Percentiles rank a stretch among this genome's conserved stretches.
phyloP scores from a whole-genome alignment of 257 asterid genomes.

The Nicotiana otophora region DNA sequence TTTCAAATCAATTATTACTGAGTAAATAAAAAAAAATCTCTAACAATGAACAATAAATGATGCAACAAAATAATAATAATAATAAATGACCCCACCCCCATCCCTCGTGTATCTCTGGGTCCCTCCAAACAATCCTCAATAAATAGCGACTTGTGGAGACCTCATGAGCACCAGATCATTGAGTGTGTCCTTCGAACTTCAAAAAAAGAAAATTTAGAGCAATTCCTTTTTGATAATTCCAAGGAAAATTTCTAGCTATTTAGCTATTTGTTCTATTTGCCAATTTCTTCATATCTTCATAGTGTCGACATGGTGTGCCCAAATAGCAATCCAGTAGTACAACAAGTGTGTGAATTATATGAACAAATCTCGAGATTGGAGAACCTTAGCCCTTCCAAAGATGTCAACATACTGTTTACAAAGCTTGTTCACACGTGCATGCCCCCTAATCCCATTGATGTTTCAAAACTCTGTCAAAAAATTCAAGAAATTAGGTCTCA shows the following conservation, averaged over 20 bases:
- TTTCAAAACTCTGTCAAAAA: constrained; percentile 48
- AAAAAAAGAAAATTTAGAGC: neutral
- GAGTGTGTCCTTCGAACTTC: neutral
- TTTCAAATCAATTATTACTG: neutral
- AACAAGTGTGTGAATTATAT: constrained; percentile 46
- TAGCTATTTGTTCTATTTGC: neutral
- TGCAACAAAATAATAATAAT: neutral
- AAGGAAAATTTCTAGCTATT: neutral
- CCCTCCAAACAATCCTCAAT: neutral
- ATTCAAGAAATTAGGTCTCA: constrained; percentile 54
- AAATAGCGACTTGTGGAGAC: constrained; percentile 8
- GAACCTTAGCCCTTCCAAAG: constrained; percentile 55
- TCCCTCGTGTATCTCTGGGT: neutral
- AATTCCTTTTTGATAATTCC: neutral
- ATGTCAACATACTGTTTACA: constrained; percentile 64
- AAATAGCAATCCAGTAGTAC: constrained; percentile 53
- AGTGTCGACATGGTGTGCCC: constrained; percentile 75
- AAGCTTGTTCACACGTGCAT: constrained; percentile 66
- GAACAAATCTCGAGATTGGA: constrained; percentile 53
- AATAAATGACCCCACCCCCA: neutral
- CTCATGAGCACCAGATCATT: constrained; percentile 2
- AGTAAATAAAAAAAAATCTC: neutral
- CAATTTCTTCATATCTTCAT: constrained; percentile 9
- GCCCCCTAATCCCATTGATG: constrained; percentile 79
- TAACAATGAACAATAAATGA: neutral